Evolutionary conservation across 441 rosid genomes (phyloP).

Genomic region (Macaranga tanarius): DNA sequence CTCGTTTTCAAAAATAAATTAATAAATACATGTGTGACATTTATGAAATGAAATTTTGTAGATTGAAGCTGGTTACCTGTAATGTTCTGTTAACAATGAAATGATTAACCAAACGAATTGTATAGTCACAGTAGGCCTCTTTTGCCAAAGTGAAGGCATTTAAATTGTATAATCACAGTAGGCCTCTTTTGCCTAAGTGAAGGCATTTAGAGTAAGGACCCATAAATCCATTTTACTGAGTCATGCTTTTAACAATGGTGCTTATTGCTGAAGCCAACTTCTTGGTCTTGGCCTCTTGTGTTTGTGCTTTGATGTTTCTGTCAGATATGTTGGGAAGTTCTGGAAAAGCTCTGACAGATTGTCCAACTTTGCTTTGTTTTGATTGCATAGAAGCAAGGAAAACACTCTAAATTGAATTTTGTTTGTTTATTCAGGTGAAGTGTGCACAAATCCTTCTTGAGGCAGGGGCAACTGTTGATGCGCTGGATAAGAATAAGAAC

Average conservation of each 20-base stretch:
- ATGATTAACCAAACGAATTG: background rate
- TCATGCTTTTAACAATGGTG: background rate
- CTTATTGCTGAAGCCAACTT: background rate
- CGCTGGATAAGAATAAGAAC: slow-evolving; percentile 90
- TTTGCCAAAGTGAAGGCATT: background rate
- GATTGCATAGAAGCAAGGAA: slow-evolving; percentile 10
- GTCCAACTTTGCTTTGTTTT: background rate
- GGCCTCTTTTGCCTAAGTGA: background rate
- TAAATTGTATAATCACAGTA: too few species aligned
- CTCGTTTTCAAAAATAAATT: too few species aligned
- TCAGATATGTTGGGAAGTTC: background rate
- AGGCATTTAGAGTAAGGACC: background rate
- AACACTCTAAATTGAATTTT: slow-evolving; percentile 5
- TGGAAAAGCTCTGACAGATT: background rate
- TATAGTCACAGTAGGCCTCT: background rate
- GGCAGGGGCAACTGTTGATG: slow-evolving; percentile 85
- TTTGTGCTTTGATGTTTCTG: background rate
- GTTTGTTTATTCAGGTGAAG: slow-evolving; percentile 48
- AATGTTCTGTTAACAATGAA: background rate
- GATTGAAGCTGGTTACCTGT: background rate
- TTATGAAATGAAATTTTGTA: background rate
- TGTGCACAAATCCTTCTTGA: slow-evolving; percentile 89
- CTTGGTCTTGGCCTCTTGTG: background rate
- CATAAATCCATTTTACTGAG: background rate
- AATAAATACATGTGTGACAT: too few species aligned